These are phyloP conservation scores for Ascochyta rabiei DNA, from an alignment of 2,329 filamentous ascomycete species.

Conservation along the genomic window DNA sequence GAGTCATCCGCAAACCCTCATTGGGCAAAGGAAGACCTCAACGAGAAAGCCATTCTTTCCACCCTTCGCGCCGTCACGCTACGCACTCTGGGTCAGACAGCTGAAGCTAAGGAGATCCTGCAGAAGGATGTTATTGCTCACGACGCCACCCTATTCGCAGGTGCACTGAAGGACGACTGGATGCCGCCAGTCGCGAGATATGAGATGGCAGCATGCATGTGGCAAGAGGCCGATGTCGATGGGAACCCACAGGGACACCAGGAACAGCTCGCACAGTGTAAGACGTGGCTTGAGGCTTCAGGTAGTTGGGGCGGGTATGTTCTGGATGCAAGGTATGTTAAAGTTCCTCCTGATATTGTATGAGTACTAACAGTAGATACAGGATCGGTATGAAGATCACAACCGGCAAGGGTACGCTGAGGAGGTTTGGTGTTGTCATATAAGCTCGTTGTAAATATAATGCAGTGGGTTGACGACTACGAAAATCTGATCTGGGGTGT, in stretches of 20 bases:
- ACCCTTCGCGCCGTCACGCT: slow-evolving; percentile 71
- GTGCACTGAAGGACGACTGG: slow-evolving; percentile 70
- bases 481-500: background rate
- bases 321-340: slow-evolving; percentile 67
- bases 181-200: slow-evolving; percentile 77
- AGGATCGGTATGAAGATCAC: slow-evolving; percentile 73
- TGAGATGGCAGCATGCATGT: slow-evolving; percentile 82
- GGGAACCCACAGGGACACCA: slow-evolving; percentile 43
- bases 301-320: slow-evolving; percentile 74
- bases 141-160: slow-evolving; percentile 61
- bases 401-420: slow-evolving; percentile 70
- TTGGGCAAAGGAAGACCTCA: slow-evolving; percentile 60
- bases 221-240: slow-evolving; percentile 65
- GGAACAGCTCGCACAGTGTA: slow-evolving; percentile 65
- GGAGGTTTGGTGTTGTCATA: slow-evolving; percentile 33
- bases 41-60: slow-evolving; percentile 69
- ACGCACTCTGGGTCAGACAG: slow-evolving; percentile 66
- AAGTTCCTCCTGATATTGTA: background rate
- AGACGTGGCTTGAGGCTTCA: slow-evolving; percentile 69
- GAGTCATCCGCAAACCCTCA: slow-evolving; percentile 57
- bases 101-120: slow-evolving; percentile 70
- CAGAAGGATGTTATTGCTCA: slow-evolving; percentile 67
- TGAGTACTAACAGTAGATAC: background rate
- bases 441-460: background rate
- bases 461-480: background rate